Evolutionary conservation across 192 early-diverging fungal species (phyloP).

Genomic region (Podila clonocystis): DNA sequence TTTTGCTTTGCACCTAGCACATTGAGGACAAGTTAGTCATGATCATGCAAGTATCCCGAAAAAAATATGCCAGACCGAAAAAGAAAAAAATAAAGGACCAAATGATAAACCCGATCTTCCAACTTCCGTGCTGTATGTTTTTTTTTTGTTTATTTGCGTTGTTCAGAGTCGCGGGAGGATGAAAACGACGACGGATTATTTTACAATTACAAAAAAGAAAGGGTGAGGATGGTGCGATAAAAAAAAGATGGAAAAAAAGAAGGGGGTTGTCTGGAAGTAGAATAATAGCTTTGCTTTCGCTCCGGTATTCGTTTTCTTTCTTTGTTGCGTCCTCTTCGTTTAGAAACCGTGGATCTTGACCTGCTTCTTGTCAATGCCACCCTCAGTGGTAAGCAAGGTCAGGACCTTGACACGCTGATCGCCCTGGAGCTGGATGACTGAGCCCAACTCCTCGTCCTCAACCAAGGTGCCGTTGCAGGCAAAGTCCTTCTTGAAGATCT

Average conservation of each 20-base stretch:
- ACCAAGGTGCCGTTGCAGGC: conserved; percentile 97
- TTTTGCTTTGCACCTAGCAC: not conserved
- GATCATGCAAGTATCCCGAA: not conserved
- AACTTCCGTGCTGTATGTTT: not conserved
- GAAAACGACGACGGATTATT: not conserved
- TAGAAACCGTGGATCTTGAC: conserved; percentile 99
- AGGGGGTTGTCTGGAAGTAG: too few species aligned
- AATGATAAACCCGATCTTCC: not conserved
- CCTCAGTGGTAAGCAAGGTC: conserved; percentile 74
- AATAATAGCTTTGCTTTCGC: not conserved
- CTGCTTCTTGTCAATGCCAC: conserved; percentile 86
- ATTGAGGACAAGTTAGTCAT: not conserved
- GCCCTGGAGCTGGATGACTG: conserved; percentile 94
- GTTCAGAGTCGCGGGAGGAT: not conserved
- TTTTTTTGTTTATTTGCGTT: too few species aligned
- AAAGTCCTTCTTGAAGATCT: conserved; percentile 97
- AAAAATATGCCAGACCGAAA: not conserved
- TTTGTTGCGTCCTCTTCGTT: conserved; percentile 11
- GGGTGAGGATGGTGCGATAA: not conserved
- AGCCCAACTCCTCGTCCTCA: conserved; percentile 90
- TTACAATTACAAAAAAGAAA: not conserved
- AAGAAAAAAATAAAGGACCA: not conserved
- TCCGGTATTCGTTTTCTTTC: not conserved
- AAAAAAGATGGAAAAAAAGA: too few species aligned
- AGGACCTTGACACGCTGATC: conserved; percentile 91